Evolutionary conservation across 1,284 basidiomycete species (phyloP).

Genomic region (Trametes sp.): DNA sequence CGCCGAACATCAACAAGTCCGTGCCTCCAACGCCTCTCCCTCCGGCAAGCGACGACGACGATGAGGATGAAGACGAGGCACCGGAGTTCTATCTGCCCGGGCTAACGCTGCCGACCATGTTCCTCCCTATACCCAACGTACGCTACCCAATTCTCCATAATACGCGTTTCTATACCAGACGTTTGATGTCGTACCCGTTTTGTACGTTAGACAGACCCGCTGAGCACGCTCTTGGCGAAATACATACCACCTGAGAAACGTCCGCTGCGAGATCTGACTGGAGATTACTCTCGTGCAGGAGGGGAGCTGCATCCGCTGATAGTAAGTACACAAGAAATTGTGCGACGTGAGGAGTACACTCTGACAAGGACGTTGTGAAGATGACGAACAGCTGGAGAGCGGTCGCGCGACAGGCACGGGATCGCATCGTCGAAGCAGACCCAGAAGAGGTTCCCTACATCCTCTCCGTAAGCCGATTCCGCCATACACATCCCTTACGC

Average conservation of each 20-base stretch:
- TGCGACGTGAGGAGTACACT: neutral
- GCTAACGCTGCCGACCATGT: conserved; percentile 75
- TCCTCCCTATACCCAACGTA: conserved; percentile 85
- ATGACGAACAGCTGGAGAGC: conserved; percentile 87
- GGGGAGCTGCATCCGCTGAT: conserved; percentile 77
- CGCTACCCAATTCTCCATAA: conserved; percentile 54
- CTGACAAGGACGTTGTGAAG: conserved; percentile 46
- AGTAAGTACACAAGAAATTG: conserved; percentile 53
- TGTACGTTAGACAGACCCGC: conserved; percentile 76
- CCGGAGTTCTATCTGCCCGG: conserved; percentile 63
- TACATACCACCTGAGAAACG: conserved; percentile 80
- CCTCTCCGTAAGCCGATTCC: conserved; percentile 61
- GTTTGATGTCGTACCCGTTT: conserved; percentile 35
- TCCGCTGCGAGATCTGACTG: conserved; percentile 73
- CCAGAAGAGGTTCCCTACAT: conserved; percentile 71
- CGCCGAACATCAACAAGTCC: conserved; percentile 39
- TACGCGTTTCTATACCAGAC: conserved; percentile 67
- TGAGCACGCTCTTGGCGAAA: conserved; percentile 80
- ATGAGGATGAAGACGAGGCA: conserved; percentile 54
- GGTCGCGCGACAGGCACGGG: conserved; percentile 78
- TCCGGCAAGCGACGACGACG: conserved; percentile 37
- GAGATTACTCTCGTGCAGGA: conserved; percentile 66
- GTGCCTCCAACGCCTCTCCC: conserved; percentile 49
- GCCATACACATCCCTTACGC: neutral
- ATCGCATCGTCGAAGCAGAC: conserved; percentile 71